Percentiles rank a stretch among this genome's conserved stretches.
Conservation (phyloP, 1,139 yeast species). For the Yamadazyma blattariae region DNA sequence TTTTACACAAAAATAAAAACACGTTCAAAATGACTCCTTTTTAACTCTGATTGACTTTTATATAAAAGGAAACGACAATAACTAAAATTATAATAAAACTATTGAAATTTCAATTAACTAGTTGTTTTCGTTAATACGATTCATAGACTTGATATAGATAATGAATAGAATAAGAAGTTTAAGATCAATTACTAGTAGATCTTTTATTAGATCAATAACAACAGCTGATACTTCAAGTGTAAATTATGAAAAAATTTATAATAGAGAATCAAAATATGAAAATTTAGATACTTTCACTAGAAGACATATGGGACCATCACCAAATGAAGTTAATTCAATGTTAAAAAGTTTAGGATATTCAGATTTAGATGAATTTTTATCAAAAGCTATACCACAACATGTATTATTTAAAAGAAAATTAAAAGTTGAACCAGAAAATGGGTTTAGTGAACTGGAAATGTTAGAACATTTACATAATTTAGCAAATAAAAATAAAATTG, state of each 20-base stretch:
- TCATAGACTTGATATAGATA: too few relatives aligned
- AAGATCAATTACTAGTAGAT: background rate
- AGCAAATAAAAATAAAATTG: slow-evolving; percentile 70
- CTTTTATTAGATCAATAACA: background rate
- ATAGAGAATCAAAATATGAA: slow-evolving; percentile 24
- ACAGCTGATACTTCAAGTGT: slow-evolving; percentile 47
- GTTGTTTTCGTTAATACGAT: too few relatives aligned
- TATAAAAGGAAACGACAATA: too few relatives aligned
- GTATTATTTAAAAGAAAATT: slow-evolving; percentile 69
- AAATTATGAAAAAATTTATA: slow-evolving; percentile 38
- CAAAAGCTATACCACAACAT: slow-evolving; percentile 73
- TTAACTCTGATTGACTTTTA: slow-evolving; percentile 5
- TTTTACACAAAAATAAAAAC: too few relatives aligned
- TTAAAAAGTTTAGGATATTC: slow-evolving; percentile 60
- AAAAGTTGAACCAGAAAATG: slow-evolving; percentile 60
- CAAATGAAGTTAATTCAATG: slow-evolving; percentile 62
- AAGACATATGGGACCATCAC: slow-evolving; percentile 87
- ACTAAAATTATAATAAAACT: too few relatives aligned
- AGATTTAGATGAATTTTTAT: slow-evolving; percentile 68
- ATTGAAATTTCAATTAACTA: too few relatives aligned
- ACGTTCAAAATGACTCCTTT: background rate
- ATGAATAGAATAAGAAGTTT: too few relatives aligned
- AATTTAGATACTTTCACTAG: slow-evolving; percentile 80
- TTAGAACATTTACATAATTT: slow-evolving; percentile 61
- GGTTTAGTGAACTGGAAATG: slow-evolving; percentile 82